Base-by-base conservation (phyloP, 2,329 filamentous ascomycete genomes). In the Metarhizium humberi region DNA sequence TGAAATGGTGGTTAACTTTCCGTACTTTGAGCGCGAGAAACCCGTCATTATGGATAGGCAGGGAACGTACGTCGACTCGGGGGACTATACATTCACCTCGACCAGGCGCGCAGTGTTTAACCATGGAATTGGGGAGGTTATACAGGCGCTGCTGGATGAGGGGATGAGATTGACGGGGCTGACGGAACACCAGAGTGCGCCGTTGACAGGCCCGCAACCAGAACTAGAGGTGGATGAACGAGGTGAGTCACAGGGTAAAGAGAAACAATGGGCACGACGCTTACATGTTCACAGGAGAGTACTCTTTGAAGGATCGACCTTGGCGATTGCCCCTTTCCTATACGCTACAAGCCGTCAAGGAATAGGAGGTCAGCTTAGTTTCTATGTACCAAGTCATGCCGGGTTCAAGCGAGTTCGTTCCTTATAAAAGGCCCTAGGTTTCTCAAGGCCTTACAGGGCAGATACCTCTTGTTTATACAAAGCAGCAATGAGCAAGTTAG, bases 61-160 rank as follows among this genome's bases (percentile, higher is more conserved):
- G 6, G 51, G 49, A 13, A 57, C 57, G 10, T 59, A 60, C 18
- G 55, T 60, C 6, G 34, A 52, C 34, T 48, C 53, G 25, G 50
- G 32, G 18, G 45, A 25, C n/a, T 25, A 30, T 25, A 16, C 1
- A n/a, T 48, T 48, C 45, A 48, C 6, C 1, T 18, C 56, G 2
- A 57, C 53, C 2, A n/a, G 32, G 13, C 50, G 50, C 34, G 57
- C 56, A 25, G 53, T 53, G 52, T 60, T 60, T 30, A 59, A 56
- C 47, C 58, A 60, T 40, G 58, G 58, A 4, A 29, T 60, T 5
- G 57, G 57, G 7, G 58, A 60, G 52, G 56, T 60, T 48, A 25
- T 60, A 8, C 55, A 60, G 47, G 58, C 58, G 30, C 55, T 60
- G 8, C 34, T 60, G n/a, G 40, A 55, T 3, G 42, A 50, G 0